Base-by-base conservation (phyloP, 2,329 filamentous ascomycete species). In the Neonectria sp. region DNA sequence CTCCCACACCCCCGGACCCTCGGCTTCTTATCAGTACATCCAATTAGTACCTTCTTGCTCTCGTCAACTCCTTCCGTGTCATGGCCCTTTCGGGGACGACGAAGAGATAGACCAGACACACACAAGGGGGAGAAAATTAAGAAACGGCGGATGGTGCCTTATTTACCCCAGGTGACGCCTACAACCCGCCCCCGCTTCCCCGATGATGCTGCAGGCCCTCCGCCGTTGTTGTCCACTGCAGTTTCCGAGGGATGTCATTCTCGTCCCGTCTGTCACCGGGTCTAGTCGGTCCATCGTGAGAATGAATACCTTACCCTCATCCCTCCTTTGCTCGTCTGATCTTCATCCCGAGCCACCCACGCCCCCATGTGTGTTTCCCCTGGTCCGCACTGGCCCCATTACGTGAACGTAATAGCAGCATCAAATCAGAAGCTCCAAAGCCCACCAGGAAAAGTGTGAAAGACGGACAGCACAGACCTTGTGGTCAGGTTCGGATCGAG, bases 11-110 rank as follows among this genome's bases (percentile, higher is more conserved):
- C 51, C 71, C 66, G 68, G 73, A 43, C 65, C 65, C 67, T 71
- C 71, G 71, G 73, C 66, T 67, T 55, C 73, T 75, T 75, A 75
- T 75, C 73, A 75, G 73, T 72, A 75, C 73, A 63, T 75, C 33
- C 35, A 13, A 21, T 56, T 62, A 49, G 69, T 75, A 72, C 62
- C 60, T 59, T 59, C 24, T 46, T 35, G 29, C 37, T 49, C 33
- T 48, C 55, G 55, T 49, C 55, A 56, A 55, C 55, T 63, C 65
- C 52, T 40, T 58, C 37, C 59, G 48, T 65, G 69, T 52, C 53
- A 65, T 63, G 8, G 40, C 40, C 40, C 40, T 7, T 21, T 45
- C n/a, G 37, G 63, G 45, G 35, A 51, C 40, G 31, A 53, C 33
- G 29, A 60, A 48, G 51, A 60, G 51, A 55, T 31, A 45, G 48